These are phyloP conservation scores for Grosmannia penicillata DNA, from an alignment of 2,329 filamentous ascomycete genomes.

Conservation along the genomic window DNA sequence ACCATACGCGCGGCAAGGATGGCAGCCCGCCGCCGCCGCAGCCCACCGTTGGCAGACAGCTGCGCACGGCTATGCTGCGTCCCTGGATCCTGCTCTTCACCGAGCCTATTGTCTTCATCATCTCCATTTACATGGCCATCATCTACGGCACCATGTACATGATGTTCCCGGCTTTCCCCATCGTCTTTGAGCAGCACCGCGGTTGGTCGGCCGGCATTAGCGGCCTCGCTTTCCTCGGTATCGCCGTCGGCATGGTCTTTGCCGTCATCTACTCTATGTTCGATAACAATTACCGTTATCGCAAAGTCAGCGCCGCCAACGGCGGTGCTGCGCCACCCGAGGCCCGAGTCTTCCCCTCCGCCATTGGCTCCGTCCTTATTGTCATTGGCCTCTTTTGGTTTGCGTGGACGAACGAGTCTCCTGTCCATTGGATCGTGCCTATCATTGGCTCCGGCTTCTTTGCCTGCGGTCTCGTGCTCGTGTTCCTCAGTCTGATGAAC, in stretches of 20 bases:
- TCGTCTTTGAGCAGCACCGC: constrained; percentile 47
- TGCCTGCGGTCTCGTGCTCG: constrained; percentile 35
- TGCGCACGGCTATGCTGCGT: constrained; percentile 42
- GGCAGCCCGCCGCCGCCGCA: constrained; percentile 13
- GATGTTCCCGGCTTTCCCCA: constrained; percentile 46
- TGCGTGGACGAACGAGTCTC: constrained; percentile 46
- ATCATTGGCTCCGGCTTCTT: constrained; percentile 24
- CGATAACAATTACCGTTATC: constrained; percentile 39
- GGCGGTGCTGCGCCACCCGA: constrained; percentile 49
- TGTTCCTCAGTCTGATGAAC: constrained; percentile 51
- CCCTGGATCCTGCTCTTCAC: constrained; percentile 56
- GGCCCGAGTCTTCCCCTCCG: constrained; percentile 44
- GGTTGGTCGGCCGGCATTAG: constrained; percentile 45
- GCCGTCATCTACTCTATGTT: constrained; percentile 40
- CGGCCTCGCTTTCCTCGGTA: constrained; percentile 52
- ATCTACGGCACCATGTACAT: constrained; percentile 44
- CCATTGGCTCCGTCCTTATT: constrained; percentile 46
- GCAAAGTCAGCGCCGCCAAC: constrained; percentile 23
- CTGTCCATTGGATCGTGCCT: constrained; percentile 19
- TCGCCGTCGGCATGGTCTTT: constrained; percentile 49
- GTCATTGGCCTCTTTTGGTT: constrained; percentile 55
- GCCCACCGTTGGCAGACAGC: constrained; percentile 30
- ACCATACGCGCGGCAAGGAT: constrained; percentile 5
- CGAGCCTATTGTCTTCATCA: constrained; percentile 54
- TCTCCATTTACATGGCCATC: constrained; percentile 52